Evolutionary conservation across 768 basidiomycete species (phyloP), one percentile per base, ranked within the genome.

Genomic region (Ephemerocybe angulata): DNA sequence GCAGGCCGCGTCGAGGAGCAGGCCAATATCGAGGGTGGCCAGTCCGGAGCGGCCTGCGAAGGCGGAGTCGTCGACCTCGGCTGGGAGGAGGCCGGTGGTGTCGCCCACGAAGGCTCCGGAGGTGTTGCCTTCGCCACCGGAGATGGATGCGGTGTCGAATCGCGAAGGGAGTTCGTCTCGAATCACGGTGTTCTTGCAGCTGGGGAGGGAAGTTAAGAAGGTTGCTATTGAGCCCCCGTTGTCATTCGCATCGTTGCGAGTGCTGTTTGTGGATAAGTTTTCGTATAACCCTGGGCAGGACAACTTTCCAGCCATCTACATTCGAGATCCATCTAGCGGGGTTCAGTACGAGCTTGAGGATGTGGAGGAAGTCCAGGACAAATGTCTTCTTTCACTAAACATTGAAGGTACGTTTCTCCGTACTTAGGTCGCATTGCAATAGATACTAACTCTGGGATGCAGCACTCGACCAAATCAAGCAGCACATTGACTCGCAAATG

Each of bases 381-480:
- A 86, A 58, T 90, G 89, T 66, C 68, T 98, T 19, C 72, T 99
- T 47, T 95, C 91, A 43, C 74, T 99, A 46, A 97, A 98, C 62
- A 94, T 99, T 56, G 96, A 98, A 80, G 91, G 96, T 98, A 70
- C 71, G 95, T 84, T 11, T 29, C 43, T 33, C 21, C n/a, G 24
- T 58, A 30, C 43, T 53, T 42, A 35, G 19, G n/a, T 53, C 24
- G 52, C 33, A 58, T 11, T 19, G 53, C 6, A 41, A 25, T 37
- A 11, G 38, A 50, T 51, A 56, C 53, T 56, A 47, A 57, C 49
- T 37, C 15, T 27, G 22, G 42, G 58, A 42, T 55, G 19, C 62
- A 99, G 96, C 93, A 22, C 85, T 98, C 52, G 95, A 99, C 70
- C 96, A 98, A 68, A 96, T 99, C 69, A 98, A 96, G 67, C 93